Evolutionary conservation across 495 filamentous ascomycete species (phyloP), one percentile per base, ranked within the genome.

Genomic region (Endocarpon pusillum): DNA sequence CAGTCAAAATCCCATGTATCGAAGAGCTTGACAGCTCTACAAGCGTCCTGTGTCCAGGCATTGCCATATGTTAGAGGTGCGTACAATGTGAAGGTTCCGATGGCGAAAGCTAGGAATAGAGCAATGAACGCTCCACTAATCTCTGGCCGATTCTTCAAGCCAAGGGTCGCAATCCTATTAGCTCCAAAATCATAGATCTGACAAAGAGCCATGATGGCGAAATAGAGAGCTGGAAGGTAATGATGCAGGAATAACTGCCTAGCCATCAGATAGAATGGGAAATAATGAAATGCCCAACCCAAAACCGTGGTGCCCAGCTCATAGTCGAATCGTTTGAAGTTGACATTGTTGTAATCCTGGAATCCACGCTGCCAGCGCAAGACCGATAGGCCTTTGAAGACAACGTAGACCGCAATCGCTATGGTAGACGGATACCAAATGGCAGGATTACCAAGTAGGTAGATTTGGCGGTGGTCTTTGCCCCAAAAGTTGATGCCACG

Each of bases 401-500:
- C 43, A 30, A 75, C 52, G 42, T 91, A 97, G 24, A 83, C 55
- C 16, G 56, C 73, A 38, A 97, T 68, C 2, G 83, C 81, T n/a
- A 68, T 63, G 17, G 81, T 93, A 2, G 79, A 82, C 8, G 72
- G 74, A 78, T 81, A 94, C 89, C 89, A 97, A 42, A 97, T 75
- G 36, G 94, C 55, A 1, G 89, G 91, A 52, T 97, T 97, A 35
- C 89, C 89, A 28, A 94, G 76, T 4, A 97, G 74, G 52, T 97
- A 97, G 42, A 97, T 80, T 58, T 97, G 89, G 40, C 84, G 81
- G 47, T 92, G 64, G 36, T 94, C 70, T 45, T 79, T 84, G 38
- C 89, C 89, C 89, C 89, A 97, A 69, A 97, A 97, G 61, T 97
- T 97, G 67, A 97, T 97, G 38, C 89, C 89, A 41, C 89, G 84